Evolutionary conservation across 2,329 filamentous ascomycete genomes (phyloP).

Genomic region (Cercospora janseana): DNA sequence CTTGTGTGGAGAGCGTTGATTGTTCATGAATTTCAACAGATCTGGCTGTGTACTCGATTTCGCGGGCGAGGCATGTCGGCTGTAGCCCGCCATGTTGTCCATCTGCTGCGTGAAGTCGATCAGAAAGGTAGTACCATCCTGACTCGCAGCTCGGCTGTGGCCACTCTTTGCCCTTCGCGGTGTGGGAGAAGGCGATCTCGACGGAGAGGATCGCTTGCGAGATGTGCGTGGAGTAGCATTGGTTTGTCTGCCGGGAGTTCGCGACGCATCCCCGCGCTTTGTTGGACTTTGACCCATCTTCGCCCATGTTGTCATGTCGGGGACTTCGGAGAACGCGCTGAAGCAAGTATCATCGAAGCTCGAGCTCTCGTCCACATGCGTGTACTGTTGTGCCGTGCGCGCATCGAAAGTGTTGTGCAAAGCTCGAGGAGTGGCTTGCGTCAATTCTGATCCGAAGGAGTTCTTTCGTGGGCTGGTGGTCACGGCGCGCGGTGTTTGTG

Average conservation of each 20-base stretch:
- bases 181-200: slow-evolving; percentile 52
- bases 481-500: slow-evolving; percentile 30
- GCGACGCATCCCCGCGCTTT: slow-evolving; percentile 37
- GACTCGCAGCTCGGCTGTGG: slow-evolving; percentile 45
- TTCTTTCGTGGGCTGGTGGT: slow-evolving; percentile 20
- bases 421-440: slow-evolving; percentile 4
- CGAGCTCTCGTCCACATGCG: slow-evolving; percentile 20
- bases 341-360: slow-evolving; percentile 68
- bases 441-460: slow-evolving; percentile 24
- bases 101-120: slow-evolving; percentile 85
- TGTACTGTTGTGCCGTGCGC: slow-evolving; percentile 7
- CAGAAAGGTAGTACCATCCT: slow-evolving; percentile 70
- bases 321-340: slow-evolving; percentile 85
- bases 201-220: slow-evolving; percentile 43
- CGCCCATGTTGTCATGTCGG: slow-evolving; percentile 81
- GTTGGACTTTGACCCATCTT: slow-evolving; percentile 60
- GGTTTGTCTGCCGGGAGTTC: slow-evolving; percentile 26
- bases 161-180: slow-evolving; percentile 49
- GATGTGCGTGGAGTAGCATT: slow-evolving; percentile 53
- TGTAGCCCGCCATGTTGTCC: slow-evolving; percentile 51
- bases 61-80: slow-evolving; percentile 53
- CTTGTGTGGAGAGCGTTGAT: slow-evolving; percentile 45
- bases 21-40: slow-evolving; percentile 44
- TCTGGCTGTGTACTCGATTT: slow-evolving; percentile 52
- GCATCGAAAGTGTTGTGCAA: slow-evolving; percentile 9